Percentiles rank a stretch among this genome's conserved stretches.
Conservation (phyloP, 192 early-diverging fungal species). For the Glomus cerebriforme region DNA sequence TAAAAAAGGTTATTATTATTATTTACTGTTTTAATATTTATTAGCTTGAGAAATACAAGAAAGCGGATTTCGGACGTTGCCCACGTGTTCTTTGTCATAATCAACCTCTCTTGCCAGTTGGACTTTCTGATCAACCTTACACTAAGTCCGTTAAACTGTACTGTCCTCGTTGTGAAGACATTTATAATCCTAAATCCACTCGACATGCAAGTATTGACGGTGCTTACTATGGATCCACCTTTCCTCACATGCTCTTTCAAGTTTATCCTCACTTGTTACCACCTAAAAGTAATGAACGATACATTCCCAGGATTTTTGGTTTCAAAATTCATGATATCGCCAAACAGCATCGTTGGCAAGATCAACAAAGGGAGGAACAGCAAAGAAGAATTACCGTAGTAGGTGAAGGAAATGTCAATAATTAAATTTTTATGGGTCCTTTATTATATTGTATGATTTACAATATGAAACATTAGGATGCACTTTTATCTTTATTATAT, state of each 20-base stretch:
- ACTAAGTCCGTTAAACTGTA: slow-evolving; percentile 90
- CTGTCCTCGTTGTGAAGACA: slow-evolving; percentile 95
- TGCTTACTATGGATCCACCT: slow-evolving; percentile 94
- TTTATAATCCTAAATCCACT: slow-evolving; percentile 90
- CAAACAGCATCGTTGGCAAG: slow-evolving; percentile 89
- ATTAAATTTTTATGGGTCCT: background rate
- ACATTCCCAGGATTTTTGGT: slow-evolving; percentile 97
- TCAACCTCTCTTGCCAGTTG: slow-evolving; percentile 89
- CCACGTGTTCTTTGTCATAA: slow-evolving; percentile 91
- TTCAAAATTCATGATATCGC: slow-evolving; percentile 91
- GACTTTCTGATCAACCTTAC: slow-evolving; percentile 83
- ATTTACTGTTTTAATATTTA: slow-evolving; percentile 3
- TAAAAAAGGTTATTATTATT: background rate
- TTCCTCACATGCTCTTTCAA: slow-evolving; percentile 96
- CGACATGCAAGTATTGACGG: slow-evolving; percentile 89
- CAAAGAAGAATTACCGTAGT: slow-evolving; percentile 50
- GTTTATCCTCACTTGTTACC: slow-evolving; percentile 84
- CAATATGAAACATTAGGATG: background rate
- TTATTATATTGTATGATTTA: background rate
- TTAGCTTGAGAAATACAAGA: slow-evolving; percentile 88
- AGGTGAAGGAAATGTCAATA: slow-evolving; percentile 33
- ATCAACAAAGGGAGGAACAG: slow-evolving; percentile 77
- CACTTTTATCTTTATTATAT: background rate
- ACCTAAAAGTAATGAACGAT: slow-evolving; percentile 75
- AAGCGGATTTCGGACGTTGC: slow-evolving; percentile 94